Base-by-base conservation (phyloP, 1,284 basidiomycete species). In the Ustilago lituana region DNA sequence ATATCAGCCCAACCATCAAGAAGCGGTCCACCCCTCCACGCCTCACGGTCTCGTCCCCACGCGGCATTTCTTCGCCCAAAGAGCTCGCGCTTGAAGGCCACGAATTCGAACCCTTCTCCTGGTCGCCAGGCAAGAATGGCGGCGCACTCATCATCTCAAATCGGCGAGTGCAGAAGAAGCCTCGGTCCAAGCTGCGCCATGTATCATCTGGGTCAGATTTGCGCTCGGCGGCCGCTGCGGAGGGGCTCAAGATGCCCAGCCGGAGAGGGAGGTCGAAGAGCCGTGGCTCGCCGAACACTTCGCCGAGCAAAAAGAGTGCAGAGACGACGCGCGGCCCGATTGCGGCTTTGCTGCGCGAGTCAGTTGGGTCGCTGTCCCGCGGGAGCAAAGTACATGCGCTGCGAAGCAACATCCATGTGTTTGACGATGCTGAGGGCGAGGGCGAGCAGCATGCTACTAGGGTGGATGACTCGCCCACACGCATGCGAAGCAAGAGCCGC, bases 81-180 rank as follows among this genome's bases (percentile, higher is more conserved):
- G 67, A 67, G 14, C 38, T 73, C 22, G 57, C 48, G 5, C 35
- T 73, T 23, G 54, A 47, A 14, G 62, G 62, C 2, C 26, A 43
- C 9, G 71, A 73, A n/a, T 71, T 70, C 27, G 59, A 73, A 26
- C 71, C 71, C 9, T 47, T 39, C 6, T 64, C 60, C 4, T 70
- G 59, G 59, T 61, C 67, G 7, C 66, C 65, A 1, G 29, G 48
- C 36, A 53, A 62, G 29, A 33, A n/a, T 14, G 55, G 50, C 12
- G 37, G 15, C 14, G 29, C 50, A n/a, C n/a, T n/a, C n/a, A 37
- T 70, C 32, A 53, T 65, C 24, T 62, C 68, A 14, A 64, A 59
- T 36, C 53, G 68, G 0, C 31, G 41, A 4, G 54, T 71, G 23
- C 44, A 33, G 19, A 58, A 53, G 32, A 69, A 66, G 45, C 47